Evolutionary conservation across 1,284 basidiomycete species (phyloP).

Genomic region (Sparassis latifolia): DNA sequence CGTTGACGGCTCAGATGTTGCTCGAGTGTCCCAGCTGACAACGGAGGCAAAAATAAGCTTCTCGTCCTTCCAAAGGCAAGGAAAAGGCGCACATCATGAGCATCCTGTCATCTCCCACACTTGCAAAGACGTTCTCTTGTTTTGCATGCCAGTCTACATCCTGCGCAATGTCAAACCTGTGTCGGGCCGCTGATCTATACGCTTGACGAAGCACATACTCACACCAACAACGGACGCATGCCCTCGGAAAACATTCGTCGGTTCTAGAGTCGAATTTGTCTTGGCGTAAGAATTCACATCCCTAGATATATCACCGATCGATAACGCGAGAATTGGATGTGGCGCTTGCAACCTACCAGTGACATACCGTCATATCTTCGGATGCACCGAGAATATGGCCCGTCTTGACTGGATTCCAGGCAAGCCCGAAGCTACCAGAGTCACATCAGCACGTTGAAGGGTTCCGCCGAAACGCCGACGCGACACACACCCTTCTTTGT

Average conservation of each 20-base stretch:
- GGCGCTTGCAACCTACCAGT: constrained; percentile 57
- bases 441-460: constrained; percentile 1
- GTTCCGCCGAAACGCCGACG: not conserved
- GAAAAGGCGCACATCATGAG: constrained; percentile 72
- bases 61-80: not conserved
- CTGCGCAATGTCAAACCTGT: constrained; percentile 32
- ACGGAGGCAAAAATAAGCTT: not conserved
- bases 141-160: constrained; percentile 96
- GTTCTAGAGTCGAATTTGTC: constrained; percentile 72
- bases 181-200: not conserved
- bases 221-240: constrained; percentile 89
- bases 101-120: constrained; percentile 95
- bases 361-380: constrained; percentile 94
- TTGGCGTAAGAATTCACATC: constrained; percentile 90
- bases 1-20: constrained; percentile 59
- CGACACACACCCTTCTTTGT: constrained; percentile 78
- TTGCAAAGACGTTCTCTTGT: constrained; percentile 84
- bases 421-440: constrained; percentile 73
- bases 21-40: constrained; percentile 87
- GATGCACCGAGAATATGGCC: constrained; percentile 91
- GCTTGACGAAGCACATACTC: constrained; percentile 24
- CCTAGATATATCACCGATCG: constrained; percentile 40
- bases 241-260: constrained; percentile 78
- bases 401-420: constrained; percentile 81
- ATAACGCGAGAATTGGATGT: not conserved